Percentiles rank a stretch among this genome's conserved stretches.
These are phyloP conservation scores for Sphagnum fallax DNA, from an alignment of 228 moss, liverwort and hornwort genomes.

Conservation along the genomic window DNA sequence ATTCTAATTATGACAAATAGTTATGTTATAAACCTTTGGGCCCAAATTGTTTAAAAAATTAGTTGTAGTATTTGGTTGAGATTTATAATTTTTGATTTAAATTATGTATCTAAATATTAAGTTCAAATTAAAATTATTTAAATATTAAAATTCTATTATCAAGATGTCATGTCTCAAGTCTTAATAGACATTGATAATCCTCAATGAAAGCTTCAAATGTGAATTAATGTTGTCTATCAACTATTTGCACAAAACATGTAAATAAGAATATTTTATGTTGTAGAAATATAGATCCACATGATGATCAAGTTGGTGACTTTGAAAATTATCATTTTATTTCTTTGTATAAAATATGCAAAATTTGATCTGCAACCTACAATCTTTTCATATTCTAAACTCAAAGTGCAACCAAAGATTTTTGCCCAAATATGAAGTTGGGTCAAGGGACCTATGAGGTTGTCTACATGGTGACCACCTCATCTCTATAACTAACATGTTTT, in stretches of 20 bases:
- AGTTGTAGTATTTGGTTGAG: neutral
- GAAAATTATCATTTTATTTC: conserved; percentile 4
- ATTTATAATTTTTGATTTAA: neutral
- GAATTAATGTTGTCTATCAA: neutral
- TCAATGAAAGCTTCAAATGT: neutral
- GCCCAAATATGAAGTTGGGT: conserved; percentile 46
- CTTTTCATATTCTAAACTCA: conserved; percentile 50
- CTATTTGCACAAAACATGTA: too few species aligned
- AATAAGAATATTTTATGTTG: too few species aligned
- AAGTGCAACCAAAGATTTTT: conserved; percentile 45
- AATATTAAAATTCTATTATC: neutral
- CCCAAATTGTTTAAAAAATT: too few species aligned
- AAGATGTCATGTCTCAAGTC: neutral
- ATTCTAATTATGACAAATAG: neutral
- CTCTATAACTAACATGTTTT: neutral
- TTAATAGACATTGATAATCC: neutral
- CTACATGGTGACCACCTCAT: conserved; percentile 40
- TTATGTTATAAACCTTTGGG: too few species aligned
- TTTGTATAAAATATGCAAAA: conserved; percentile 41
- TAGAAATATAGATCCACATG: too few species aligned
- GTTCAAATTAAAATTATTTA: neutral
- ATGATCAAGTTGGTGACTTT: neutral
- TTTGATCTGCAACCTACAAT: conserved; percentile 66
- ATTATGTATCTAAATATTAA: neutral
- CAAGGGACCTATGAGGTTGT: conserved; percentile 65